Conservation (phyloP, 805 yeast genomes). For the Peterozyma toletana region DNA sequence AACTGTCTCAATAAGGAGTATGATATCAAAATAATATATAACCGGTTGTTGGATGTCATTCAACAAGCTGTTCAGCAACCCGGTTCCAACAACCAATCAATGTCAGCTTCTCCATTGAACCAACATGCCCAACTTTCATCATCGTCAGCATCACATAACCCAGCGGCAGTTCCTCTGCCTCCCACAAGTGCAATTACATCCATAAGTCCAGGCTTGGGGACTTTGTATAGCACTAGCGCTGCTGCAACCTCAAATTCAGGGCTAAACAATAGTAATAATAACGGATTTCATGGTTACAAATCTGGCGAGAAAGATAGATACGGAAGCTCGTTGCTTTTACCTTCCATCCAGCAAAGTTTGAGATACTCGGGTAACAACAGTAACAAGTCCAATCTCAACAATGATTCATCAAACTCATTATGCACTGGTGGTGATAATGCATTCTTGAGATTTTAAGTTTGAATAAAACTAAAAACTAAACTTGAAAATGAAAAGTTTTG, state of each 20-base stretch:
- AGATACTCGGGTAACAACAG: not conserved
- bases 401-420: no score
- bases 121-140: constrained; percentile 2
- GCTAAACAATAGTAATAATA: constrained; percentile 6
- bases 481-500: no score
- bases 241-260: constrained; percentile 10
- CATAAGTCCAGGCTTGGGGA: not conserved
- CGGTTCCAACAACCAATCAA: not conserved
- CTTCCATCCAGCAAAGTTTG: constrained; percentile 9
- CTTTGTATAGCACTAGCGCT: not conserved
- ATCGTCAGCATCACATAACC: not conserved
- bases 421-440: not conserved
- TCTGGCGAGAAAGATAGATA: constrained; percentile 14
- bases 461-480: no score
- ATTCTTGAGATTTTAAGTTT: constrained; percentile 1
- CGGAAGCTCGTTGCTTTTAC: constrained; percentile 2
- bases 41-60: constrained; percentile 2
- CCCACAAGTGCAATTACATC: constrained; percentile 3
- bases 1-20: constrained; percentile 6
- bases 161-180: constrained; percentile 6
- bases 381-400: not conserved
- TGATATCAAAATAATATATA: constrained; percentile 4
- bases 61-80: not conserved
- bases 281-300: constrained; percentile 13
- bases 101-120: not conserved